Conservation (phyloP, 2,329 filamentous ascomycete genomes). For the Drechslera avenae region DNA sequence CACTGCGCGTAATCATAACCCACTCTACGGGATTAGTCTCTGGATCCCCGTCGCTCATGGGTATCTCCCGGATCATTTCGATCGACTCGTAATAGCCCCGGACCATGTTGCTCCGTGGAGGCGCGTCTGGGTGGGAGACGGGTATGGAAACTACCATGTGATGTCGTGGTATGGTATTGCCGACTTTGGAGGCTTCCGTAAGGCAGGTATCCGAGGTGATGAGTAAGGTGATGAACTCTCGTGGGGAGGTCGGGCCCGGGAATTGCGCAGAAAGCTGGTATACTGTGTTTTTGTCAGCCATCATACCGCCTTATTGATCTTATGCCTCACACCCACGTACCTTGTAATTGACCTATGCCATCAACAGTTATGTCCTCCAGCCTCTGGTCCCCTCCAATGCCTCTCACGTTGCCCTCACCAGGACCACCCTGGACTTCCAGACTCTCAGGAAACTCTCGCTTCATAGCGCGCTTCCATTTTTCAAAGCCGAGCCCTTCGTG, state of each 20-base stretch:
- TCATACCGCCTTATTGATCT: neutral
- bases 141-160: conserved; percentile 90
- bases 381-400: conserved; percentile 79
- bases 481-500: conserved; percentile 79
- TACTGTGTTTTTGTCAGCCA: conserved; percentile 56
- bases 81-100: conserved; percentile 89
- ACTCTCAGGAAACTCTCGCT: conserved; percentile 79
- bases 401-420: conserved; percentile 76
- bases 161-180: conserved; percentile 62
- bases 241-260: conserved; percentile 81
- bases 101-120: conserved; percentile 73
- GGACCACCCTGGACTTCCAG: conserved; percentile 72
- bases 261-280: conserved; percentile 89
- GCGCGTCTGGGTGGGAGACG: conserved; percentile 75
- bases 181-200: conserved; percentile 52
- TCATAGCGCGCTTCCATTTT: conserved; percentile 76
- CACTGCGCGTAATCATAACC: conserved; percentile 90
- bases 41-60: conserved; percentile 55
- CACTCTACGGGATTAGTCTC: conserved; percentile 77
- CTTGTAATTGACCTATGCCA: conserved; percentile 67
- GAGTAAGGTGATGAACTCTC: conserved; percentile 85
- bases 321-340: conserved; percentile 47
- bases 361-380: conserved; percentile 68
- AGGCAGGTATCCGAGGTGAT: conserved; percentile 66
- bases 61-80: conserved; percentile 86